Evolutionary conservation across 1,284 basidiomycete genomes (phyloP).

Genomic region (Lentinula novae-zelandiae): DNA sequence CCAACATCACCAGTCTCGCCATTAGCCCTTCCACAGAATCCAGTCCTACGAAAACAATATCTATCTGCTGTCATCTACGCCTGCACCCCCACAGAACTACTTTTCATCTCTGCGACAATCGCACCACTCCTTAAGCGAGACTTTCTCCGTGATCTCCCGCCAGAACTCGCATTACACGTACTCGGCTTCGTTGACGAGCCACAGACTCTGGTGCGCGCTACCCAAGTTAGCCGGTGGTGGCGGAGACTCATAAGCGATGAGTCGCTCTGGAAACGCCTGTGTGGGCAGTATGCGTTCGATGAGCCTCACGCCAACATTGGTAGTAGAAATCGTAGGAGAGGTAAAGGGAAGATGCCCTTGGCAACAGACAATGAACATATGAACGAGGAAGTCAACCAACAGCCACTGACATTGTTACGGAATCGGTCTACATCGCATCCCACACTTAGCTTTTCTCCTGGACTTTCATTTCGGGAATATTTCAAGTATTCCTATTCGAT

Average conservation of each 20-base stretch:
- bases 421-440: neutral
- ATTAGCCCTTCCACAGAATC: conserved; percentile 20
- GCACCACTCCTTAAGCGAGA: conserved; percentile 84
- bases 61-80: conserved; percentile 61
- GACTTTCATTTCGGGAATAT: conserved; percentile 62
- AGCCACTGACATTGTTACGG: neutral
- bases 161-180: conserved; percentile 82
- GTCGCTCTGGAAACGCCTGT: conserved; percentile 82
- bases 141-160: conserved; percentile 79
- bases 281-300: conserved; percentile 40
- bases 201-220: conserved; percentile 67
- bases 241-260: conserved; percentile 77
- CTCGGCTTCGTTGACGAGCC: conserved; percentile 84
- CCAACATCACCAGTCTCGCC: conserved; percentile 19
- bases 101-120: conserved; percentile 75
- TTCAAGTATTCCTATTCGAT: conserved; percentile 80
- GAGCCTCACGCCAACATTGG: conserved; percentile 13
- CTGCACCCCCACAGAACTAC: conserved; percentile 73
- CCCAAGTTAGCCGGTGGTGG: conserved; percentile 80
- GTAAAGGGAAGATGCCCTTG: conserved; percentile 7
- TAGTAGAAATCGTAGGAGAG: conserved; percentile 10
- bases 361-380: conserved; percentile 22
- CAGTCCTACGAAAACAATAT: conserved; percentile 51
- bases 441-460: conserved; percentile 7
- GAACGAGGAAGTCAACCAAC: conserved; percentile 18